These are phyloP conservation scores for Kwoniella dejecticola DNA, from an alignment of 768 basidiomycete species.

Conservation along the genomic window DNA sequence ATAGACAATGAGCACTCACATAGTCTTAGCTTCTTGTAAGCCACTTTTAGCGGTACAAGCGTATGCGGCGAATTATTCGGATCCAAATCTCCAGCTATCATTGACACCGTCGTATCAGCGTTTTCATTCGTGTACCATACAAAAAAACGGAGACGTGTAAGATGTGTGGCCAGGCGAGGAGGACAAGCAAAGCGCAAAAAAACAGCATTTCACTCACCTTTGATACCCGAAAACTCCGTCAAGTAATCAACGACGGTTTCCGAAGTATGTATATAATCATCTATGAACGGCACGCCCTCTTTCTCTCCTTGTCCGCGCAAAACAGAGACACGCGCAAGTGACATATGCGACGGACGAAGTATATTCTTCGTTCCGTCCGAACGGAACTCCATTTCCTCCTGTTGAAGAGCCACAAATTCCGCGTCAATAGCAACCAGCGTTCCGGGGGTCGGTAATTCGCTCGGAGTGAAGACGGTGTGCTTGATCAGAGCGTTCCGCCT, in stretches of 20 bases:
- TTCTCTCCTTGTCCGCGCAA: slow-evolving; percentile 79
- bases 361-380: slow-evolving; percentile 94
- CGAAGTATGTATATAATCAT: slow-evolving; percentile 96
- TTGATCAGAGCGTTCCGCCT: slow-evolving; percentile 72
- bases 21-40: slow-evolving; percentile 93
- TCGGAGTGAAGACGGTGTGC: slow-evolving; percentile 70
- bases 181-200: no score
- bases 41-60: slow-evolving; percentile 92
- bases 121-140: no score
- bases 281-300: slow-evolving; percentile 88
- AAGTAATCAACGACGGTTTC: slow-evolving; percentile 94
- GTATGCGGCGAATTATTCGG: slow-evolving; percentile 79
- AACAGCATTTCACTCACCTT: slow-evolving; percentile 63
- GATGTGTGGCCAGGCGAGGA: no score
- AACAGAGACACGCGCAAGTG: slow-evolving; percentile 91
- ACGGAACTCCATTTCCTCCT: slow-evolving; percentile 92
- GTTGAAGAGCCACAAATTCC: slow-evolving; percentile 96
- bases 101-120: no score
- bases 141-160: no score
- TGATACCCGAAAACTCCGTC: slow-evolving; percentile 95
- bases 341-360: slow-evolving; percentile 83
- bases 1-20: no score
- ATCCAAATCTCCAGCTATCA: slow-evolving; percentile 88
- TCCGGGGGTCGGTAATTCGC: slow-evolving; percentile 81
- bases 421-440: slow-evolving; percentile 94